Conservation (phyloP, 805 yeast species). For the Saccharomycopsis sp. region DNA sequence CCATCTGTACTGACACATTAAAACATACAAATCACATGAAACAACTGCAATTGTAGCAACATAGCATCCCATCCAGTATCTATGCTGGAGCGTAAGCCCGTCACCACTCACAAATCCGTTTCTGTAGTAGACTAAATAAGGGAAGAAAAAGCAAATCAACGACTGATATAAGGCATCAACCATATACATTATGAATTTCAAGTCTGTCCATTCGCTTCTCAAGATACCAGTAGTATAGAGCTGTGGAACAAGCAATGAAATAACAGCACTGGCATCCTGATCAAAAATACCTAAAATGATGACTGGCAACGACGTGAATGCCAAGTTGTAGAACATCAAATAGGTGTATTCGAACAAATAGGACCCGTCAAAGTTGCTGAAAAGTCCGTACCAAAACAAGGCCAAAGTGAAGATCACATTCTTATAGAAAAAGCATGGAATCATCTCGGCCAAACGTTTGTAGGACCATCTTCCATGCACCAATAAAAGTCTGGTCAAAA, state of each 20-base stretch:
- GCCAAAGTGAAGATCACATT: slow-evolving; percentile 71
- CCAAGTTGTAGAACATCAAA: slow-evolving; percentile 75
- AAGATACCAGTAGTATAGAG: slow-evolving; percentile 67
- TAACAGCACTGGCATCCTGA: slow-evolving; percentile 69
- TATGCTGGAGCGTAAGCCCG: slow-evolving; percentile 59
- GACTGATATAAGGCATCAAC: slow-evolving; percentile 74
- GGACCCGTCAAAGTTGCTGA: slow-evolving; percentile 69
- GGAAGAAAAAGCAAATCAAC: slow-evolving; percentile 64
- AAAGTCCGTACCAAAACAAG: slow-evolving; percentile 75
- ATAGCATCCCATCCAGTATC: slow-evolving; percentile 64
- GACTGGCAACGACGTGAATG: slow-evolving; percentile 76
- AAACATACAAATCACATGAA: slow-evolving; percentile 59
- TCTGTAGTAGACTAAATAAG: slow-evolving; percentile 46
- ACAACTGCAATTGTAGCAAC: slow-evolving; percentile 63
- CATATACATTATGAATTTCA: slow-evolving; percentile 69
- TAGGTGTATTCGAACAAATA: slow-evolving; percentile 74
- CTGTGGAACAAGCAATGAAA: slow-evolving; percentile 68
- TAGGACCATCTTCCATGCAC: slow-evolving; percentile 88
- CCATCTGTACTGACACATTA: slow-evolving; percentile 71
- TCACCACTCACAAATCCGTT: slow-evolving; percentile 41
- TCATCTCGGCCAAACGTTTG: slow-evolving; percentile 75
- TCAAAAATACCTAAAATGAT: slow-evolving; percentile 74
- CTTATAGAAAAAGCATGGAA: slow-evolving; percentile 74
- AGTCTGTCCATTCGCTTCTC: slow-evolving; percentile 63
- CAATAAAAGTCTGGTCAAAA: slow-evolving; percentile 53